These are phyloP conservation scores for Coniochaeta ligniaria DNA, from an alignment of 2,329 filamentous ascomycete genomes.

Conservation along the genomic window DNA sequence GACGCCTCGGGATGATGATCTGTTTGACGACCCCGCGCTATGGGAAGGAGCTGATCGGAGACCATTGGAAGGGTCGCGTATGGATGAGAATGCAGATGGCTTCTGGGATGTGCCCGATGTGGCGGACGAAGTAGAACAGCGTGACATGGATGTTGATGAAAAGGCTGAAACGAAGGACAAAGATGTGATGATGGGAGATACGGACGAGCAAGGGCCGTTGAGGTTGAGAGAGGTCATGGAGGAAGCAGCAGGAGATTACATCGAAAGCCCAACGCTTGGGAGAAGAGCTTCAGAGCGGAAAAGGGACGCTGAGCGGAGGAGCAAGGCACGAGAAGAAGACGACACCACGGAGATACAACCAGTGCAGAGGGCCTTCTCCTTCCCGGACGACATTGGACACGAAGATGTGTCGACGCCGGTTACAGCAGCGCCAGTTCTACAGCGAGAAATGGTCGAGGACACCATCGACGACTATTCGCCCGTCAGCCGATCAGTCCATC, in stretches of 20 bases:
- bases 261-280: neutral
- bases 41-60: slow-evolving; percentile 37
- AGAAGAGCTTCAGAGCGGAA: neutral
- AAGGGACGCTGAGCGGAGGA: neutral
- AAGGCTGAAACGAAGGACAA: neutral
- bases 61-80: slow-evolving; percentile 14
- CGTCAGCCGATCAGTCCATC: slow-evolving; percentile 2
- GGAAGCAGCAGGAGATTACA: neutral
- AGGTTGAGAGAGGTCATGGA: neutral
- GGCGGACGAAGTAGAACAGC: neutral
- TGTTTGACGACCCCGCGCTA: slow-evolving; percentile 35
- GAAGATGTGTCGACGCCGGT: slow-evolving; percentile 15
- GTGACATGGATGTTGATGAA: neutral
- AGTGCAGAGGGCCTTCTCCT: slow-evolving; percentile 17
- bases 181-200: neutral
- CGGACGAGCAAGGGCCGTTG: neutral
- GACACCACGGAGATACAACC: slow-evolving; percentile 10
- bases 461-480: slow-evolving; percentile 8
- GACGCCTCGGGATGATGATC: slow-evolving; percentile 29
- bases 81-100: slow-evolving; percentile 16
- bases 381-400: slow-evolving; percentile 20
- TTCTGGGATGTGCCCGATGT: slow-evolving; percentile 19
- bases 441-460: neutral
- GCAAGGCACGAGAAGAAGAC: neutral
- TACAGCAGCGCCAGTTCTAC: slow-evolving; percentile 4